Evolutionary conservation across 2,329 filamentous ascomycete genomes (phyloP).

Genomic region (Hysterium pulicare): DNA sequence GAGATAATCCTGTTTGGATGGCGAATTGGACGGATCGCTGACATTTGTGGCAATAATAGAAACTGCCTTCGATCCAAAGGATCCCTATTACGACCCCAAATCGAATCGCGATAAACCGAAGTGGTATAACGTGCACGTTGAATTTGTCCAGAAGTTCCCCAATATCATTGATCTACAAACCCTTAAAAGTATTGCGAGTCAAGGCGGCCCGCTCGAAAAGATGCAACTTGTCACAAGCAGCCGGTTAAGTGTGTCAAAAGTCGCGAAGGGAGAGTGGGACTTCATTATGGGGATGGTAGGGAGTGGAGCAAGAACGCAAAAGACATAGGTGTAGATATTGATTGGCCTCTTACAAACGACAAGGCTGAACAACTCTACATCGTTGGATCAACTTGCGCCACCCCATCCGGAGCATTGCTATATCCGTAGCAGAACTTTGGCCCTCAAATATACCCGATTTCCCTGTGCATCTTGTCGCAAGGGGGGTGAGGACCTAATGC

Average conservation of each 20-base stretch:
- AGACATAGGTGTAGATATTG: no score
- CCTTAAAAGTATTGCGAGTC: conserved; percentile 60
- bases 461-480: no score
- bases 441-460: no score
- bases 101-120: conserved; percentile 67
- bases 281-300: conserved; percentile 55
- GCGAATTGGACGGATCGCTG: conserved; percentile 14
- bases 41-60: conserved; percentile 36
- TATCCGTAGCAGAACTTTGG: no score
- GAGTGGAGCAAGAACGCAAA: no score
- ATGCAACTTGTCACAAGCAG: conserved; percentile 83
- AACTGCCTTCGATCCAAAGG: conserved; percentile 66
- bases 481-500: no score
- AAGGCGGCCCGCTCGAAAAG: conserved; percentile 58
- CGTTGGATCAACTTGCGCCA: no score
- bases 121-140: conserved; percentile 88
- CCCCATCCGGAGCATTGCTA: no score
- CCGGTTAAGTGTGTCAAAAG: conserved; percentile 76
- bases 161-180: conserved; percentile 67
- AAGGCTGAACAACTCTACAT: no score
- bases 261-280: conserved; percentile 63
- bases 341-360: no score
- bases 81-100: conserved; percentile 80
- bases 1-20: conserved; percentile 19
- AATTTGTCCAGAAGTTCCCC: conserved; percentile 79